Conservation (phyloP, 1,139 yeast genomes). For the Eremothecium cymbalariae region DNA sequence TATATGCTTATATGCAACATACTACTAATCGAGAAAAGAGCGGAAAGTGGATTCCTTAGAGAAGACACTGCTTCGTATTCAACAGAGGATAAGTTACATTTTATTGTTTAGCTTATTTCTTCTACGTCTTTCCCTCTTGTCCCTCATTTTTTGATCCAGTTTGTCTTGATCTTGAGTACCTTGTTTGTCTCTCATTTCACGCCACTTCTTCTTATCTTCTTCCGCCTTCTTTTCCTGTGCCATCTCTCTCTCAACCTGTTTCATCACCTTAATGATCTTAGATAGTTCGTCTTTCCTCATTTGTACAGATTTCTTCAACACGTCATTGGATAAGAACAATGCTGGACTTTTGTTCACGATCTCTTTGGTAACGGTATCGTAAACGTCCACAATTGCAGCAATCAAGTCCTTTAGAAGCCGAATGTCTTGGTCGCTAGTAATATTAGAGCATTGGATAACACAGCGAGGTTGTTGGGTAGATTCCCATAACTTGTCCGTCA, state of each 20-base stretch:
- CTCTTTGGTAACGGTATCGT: slow-evolving; percentile 38
- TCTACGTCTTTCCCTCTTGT: slow-evolving; percentile 46
- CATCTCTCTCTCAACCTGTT: slow-evolving; percentile 45
- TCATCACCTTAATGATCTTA: slow-evolving; percentile 55
- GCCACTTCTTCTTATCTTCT: slow-evolving; percentile 45
- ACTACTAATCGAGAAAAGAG: too few species aligned
- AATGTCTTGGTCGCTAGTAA: slow-evolving; percentile 20
- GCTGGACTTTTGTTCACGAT: slow-evolving; percentile 28
- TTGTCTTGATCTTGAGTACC: slow-evolving; percentile 69
- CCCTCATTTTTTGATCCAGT: slow-evolving; percentile 62
- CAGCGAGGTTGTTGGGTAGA: slow-evolving; percentile 48
- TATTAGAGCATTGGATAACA: slow-evolving; percentile 24
- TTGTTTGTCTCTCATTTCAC: slow-evolving; percentile 38
- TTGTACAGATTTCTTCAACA: slow-evolving; percentile 63
- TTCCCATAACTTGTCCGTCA: slow-evolving; percentile 33
- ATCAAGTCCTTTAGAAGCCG: slow-evolving; percentile 29
- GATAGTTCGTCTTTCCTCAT: slow-evolving; percentile 36
- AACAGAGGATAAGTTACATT: too few species aligned
- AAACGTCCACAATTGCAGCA: slow-evolving; percentile 30
- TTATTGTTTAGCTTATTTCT: slow-evolving; percentile 39
- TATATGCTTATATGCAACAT: too few species aligned
- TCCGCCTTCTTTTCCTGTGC: slow-evolving; percentile 69
- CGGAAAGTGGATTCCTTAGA: too few species aligned
- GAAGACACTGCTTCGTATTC: too few species aligned
- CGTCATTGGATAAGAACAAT: slow-evolving; percentile 41